These are phyloP conservation scores for Vitis hybrid DNA, from an alignment of 177 flowering plant species.

Conservation along the genomic window DNA sequence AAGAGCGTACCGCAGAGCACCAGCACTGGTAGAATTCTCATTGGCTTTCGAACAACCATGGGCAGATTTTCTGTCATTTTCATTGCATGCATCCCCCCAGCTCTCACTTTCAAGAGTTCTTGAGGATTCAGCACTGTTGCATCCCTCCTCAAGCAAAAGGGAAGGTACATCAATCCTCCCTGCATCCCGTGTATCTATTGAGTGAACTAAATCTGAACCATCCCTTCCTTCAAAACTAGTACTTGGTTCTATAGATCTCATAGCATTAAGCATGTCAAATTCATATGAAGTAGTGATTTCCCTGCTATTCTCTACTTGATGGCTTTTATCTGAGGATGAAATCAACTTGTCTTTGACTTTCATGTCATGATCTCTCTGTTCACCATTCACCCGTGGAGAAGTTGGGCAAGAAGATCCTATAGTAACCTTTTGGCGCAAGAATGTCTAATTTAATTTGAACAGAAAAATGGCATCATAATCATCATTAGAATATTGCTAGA, in stretches of 20 bases:
- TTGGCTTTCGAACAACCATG: conserved; percentile 50
- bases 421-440: conserved; percentile 61
- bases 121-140: neutral
- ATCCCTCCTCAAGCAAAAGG: conserved; percentile 4
- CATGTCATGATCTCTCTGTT: conserved; percentile 3
- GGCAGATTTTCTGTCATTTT: conserved; percentile 33
- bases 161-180: neutral
- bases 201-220: conserved; percentile 12
- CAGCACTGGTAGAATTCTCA: conserved; percentile 44
- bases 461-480: neutral
- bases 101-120: neutral
- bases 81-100: conserved; percentile 13
- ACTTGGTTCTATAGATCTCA: conserved; percentile 14
- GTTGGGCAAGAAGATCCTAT: conserved; percentile 33
- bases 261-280: conserved; percentile 13
- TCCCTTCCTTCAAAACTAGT: conserved; percentile 20
- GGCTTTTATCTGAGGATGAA: conserved; percentile 11
- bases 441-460: conserved; percentile 40
- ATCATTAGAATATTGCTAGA: neutral
- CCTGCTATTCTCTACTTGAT: conserved; percentile 10
- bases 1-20: conserved; percentile 87
- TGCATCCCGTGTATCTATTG: conserved; percentile 2
- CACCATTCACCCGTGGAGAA: conserved; percentile 19
- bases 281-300: conserved; percentile 16
- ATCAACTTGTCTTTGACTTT: conserved; percentile 12